These are phyloP conservation scores for Lactarius trivialis DNA, from an alignment of 768 basidiomycete species.

Conservation along the genomic window DNA sequence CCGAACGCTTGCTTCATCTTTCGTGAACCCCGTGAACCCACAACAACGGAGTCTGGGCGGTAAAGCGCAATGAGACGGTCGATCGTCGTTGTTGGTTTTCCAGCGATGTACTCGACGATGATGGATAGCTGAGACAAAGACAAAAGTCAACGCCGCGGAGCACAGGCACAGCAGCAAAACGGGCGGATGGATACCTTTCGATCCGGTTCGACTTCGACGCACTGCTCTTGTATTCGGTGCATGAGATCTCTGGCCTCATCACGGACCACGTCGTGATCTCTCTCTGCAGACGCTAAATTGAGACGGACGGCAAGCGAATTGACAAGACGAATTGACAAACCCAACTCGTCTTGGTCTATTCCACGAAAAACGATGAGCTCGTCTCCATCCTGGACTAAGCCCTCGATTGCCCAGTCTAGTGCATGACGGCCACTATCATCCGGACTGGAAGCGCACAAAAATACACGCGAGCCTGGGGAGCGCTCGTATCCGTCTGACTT, in stretches of 20 bases:
- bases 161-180: background rate
- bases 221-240: conserved; percentile 72
- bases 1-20: conserved; percentile 49
- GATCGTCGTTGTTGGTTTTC: conserved; percentile 81
- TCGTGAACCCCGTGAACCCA: conserved; percentile 77
- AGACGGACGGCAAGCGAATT: background rate
- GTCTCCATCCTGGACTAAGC: conserved; percentile 81
- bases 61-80: conserved; percentile 91
- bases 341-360: conserved; percentile 78
- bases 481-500: conserved; percentile 78
- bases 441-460: conserved; percentile 79
- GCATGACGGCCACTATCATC: conserved; percentile 88
- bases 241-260: conserved; percentile 86
- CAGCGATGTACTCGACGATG: conserved; percentile 91
- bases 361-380: conserved; percentile 91
- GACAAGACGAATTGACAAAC: conserved; percentile 35
- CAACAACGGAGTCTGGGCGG: conserved; percentile 86
- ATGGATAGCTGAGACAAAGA: conserved; percentile 59
- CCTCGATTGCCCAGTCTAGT: conserved; percentile 87
- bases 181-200: conserved; percentile 56
- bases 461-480: conserved; percentile 73
- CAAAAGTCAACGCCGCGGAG: background rate
- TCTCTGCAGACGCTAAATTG: conserved; percentile 40
- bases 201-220: conserved; percentile 66
- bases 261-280: conserved; percentile 66